Conservation (phyloP, 495 filamentous ascomycete species). For the Hypoxylon perforatum region DNA sequence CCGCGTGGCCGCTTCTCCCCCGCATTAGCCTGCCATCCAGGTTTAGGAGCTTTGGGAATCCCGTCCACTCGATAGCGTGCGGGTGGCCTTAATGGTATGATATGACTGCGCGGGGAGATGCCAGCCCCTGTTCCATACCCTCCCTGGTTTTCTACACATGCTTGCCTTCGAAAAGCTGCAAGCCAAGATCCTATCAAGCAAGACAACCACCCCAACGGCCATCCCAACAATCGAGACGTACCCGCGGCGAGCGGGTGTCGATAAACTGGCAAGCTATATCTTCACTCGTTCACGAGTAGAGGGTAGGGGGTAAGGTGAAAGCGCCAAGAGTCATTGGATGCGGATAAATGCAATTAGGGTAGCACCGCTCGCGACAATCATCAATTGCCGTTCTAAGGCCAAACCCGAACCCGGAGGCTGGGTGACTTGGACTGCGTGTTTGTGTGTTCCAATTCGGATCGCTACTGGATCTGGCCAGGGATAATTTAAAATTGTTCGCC, state of each 20-base stretch:
- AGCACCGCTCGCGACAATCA: conserved; percentile 6
- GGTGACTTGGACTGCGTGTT: not conserved
- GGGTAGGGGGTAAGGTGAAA: not conserved
- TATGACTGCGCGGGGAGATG: conserved; percentile 6
- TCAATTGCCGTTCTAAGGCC: conserved; percentile 27
- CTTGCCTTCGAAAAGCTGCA: conserved; percentile 11
- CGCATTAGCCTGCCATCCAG: conserved; percentile 26
- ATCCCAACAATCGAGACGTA: not conserved
- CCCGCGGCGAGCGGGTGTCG: conserved; percentile 3
- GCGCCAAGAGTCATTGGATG: conserved; percentile 18
- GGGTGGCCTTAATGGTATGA: conserved; percentile 13
- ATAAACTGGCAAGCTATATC: conserved; percentile 11
- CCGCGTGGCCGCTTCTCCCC: conserved; percentile 26
- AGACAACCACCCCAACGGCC: no score
- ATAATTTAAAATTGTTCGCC: conserved; percentile 14
- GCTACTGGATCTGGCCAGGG: conserved; percentile 22
- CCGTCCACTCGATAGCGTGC: not conserved
- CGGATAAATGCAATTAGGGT: conserved; percentile 32
- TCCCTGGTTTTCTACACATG: not conserved
- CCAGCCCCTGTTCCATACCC: not conserved
- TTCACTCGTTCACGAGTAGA: no score
- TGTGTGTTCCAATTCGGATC: not conserved
- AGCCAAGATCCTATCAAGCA: conserved; percentile 15
- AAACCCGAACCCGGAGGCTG: conserved; percentile 19
- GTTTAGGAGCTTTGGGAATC: not conserved